phyloP scores from a whole-genome alignment of 352 stramenopile genomes.

The Phytophthora pseudosyringae region DNA sequence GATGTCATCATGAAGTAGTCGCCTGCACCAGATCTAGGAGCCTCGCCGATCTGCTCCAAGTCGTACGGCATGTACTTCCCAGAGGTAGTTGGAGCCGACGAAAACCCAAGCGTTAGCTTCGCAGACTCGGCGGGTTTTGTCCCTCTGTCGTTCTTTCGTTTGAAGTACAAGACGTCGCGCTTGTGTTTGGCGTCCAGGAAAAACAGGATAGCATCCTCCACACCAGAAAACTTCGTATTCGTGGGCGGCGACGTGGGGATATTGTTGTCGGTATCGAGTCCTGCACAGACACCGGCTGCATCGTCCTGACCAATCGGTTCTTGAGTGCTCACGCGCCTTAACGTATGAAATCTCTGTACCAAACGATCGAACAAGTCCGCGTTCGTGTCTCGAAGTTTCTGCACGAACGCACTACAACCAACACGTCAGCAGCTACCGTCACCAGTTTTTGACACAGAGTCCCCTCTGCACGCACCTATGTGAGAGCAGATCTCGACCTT shows the following conservation, averaged over 20 bases:
- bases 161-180: constrained; percentile 77
- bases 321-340: constrained; percentile 25
- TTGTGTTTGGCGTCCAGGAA: constrained; percentile 75
- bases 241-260: background rate
- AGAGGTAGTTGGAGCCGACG: constrained; percentile 11
- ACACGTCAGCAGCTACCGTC: background rate
- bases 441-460: background rate
- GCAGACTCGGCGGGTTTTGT: constrained; percentile 10
- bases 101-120: constrained; percentile 41
- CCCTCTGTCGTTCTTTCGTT: constrained; percentile 28
- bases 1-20: constrained; percentile 82
- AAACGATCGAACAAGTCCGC: constrained; percentile 46
- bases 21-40: constrained; percentile 31
- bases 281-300: background rate
- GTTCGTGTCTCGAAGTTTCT: constrained; percentile 47
- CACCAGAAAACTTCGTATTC: constrained; percentile 28
- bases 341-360: constrained; percentile 31
- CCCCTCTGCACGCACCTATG: constrained; percentile 25
- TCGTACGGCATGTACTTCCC: constrained; percentile 68
- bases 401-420: constrained; percentile 30
- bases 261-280: constrained; percentile 10
- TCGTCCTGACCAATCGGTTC: background rate
- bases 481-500: constrained; percentile 21
- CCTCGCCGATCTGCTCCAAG: constrained; percentile 47
- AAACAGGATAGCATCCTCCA: constrained; percentile 77